Conservation (phyloP, 768 basidiomycete genomes). For the Lactarius indigo region DNA sequence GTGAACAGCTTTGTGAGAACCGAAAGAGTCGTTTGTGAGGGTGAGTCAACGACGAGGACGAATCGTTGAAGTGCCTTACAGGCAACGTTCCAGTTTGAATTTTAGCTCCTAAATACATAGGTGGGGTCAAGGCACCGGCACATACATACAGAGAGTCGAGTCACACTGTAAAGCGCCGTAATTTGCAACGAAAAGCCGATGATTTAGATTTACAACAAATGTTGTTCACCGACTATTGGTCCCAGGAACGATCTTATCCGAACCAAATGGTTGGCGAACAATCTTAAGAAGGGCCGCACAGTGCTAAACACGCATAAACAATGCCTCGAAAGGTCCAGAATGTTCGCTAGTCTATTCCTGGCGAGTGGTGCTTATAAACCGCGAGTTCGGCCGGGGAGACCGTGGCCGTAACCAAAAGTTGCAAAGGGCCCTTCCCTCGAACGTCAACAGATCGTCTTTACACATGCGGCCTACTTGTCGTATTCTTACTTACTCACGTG, state of each 20-base stretch:
- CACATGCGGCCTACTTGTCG: slow-evolving; percentile 52
- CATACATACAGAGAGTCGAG: neutral
- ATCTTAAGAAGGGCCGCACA: neutral
- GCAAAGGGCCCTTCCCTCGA: neutral
- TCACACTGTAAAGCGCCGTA: neutral
- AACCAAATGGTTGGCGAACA: neutral
- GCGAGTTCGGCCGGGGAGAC: neutral
- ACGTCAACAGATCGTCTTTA: neutral
- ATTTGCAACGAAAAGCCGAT: neutral
- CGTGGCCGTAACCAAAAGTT: neutral
- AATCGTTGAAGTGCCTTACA: neutral
- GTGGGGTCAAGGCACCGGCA: neutral
- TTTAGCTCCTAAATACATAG: neutral
- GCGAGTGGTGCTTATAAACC: neutral
- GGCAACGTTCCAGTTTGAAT: neutral
- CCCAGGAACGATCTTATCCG: neutral
- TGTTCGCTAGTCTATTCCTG: neutral
- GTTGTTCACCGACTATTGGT: too few species aligned
- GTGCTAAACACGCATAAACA: neutral
- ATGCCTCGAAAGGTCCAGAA: neutral
- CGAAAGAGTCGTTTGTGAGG: neutral
- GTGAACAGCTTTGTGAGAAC: neutral
- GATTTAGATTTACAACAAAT: neutral
- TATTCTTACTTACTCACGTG: slow-evolving; percentile 31
- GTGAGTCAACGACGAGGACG: neutral